These are phyloP conservation scores for Suhomyces sp. DNA, from an alignment of 805 yeast genomes.

Conservation along the genomic window DNA sequence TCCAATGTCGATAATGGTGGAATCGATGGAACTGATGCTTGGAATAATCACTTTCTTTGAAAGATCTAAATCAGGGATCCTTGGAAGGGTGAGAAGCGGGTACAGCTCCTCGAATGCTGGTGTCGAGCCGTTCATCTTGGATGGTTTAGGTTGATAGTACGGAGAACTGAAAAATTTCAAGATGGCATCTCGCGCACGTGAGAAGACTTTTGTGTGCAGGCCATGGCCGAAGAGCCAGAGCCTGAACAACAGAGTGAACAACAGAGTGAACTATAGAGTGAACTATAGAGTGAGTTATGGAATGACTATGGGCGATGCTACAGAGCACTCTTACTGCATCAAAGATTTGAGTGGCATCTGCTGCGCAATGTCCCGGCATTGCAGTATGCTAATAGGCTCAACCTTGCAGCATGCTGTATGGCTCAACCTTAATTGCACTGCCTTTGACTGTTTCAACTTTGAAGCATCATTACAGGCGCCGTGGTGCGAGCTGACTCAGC, in stretches of 20 bases:
- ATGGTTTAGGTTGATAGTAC: not conserved
- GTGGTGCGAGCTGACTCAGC: not conserved
- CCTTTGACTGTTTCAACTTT: not conserved
- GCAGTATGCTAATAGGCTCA: not conserved
- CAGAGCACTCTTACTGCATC: not conserved
- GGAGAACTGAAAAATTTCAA: slow-evolving; percentile 1
- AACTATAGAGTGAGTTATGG: not conserved
- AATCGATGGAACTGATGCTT: slow-evolving; percentile 16
- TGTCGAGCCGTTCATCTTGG: slow-evolving; percentile 1
- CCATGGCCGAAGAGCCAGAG: not conserved
- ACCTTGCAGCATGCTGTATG: not conserved
- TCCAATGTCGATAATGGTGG: slow-evolving; percentile 46
- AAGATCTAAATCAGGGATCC: slow-evolving; percentile 29
- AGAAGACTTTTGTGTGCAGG: not conserved
- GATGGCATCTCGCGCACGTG: slow-evolving; percentile 5
- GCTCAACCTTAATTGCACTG: not conserved
- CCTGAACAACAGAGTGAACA: not conserved
- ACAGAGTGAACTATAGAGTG: not conserved
- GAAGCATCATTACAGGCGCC: not conserved
- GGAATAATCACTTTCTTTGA: slow-evolving; percentile 25
- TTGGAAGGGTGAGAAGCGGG: slow-evolving; percentile 31
- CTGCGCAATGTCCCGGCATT: not conserved
- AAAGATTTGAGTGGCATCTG: not conserved
- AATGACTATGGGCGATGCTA: not conserved
- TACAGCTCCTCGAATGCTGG: slow-evolving; percentile 28